Evolutionary conservation across 2,329 filamentous ascomycete genomes (phyloP).

Genomic region (Cercospora sp.): DNA sequence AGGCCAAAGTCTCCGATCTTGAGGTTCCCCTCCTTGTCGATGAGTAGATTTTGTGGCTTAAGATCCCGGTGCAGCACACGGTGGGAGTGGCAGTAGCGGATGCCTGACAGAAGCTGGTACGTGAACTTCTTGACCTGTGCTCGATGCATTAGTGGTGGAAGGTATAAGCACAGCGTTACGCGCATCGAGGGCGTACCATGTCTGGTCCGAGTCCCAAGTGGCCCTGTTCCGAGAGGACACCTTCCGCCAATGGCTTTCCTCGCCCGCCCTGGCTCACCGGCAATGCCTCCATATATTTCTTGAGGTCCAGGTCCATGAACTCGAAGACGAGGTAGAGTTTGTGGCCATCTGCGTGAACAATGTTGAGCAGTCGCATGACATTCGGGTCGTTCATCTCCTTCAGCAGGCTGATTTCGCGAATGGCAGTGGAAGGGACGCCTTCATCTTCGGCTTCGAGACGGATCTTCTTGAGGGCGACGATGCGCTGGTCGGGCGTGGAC

Average conservation of each 20-base stretch:
- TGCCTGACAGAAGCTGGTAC: conserved; percentile 79
- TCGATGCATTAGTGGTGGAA: not conserved
- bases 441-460: conserved; percentile 93
- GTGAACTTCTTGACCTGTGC: conserved; percentile 77
- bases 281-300: conserved; percentile 94
- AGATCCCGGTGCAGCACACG: conserved; percentile 84
- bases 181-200: conserved; percentile 50
- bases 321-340: conserved; percentile 94
- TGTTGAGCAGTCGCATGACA: conserved; percentile 85
- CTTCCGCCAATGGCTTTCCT: conserved; percentile 81
- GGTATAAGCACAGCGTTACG: conserved; percentile 13
- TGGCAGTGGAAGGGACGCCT: conserved; percentile 87
- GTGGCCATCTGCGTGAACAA: conserved; percentile 90
- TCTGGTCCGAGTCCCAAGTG: conserved; percentile 71
- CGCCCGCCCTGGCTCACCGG: conserved; percentile 81
- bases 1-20: conserved; percentile 90
- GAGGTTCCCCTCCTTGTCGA: conserved; percentile 81
- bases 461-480: conserved; percentile 94
- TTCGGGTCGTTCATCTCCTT: conserved; percentile 94
- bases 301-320: conserved; percentile 86
- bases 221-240: conserved; percentile 58
- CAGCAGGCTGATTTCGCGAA: conserved; percentile 88
- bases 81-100: conserved; percentile 86
- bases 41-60: conserved; percentile 88
- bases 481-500: conserved; percentile 70